Evolutionary conservation across 2,329 filamentous ascomycete genomes (phyloP).

Genomic region (Penicillium griseofulvum): DNA sequence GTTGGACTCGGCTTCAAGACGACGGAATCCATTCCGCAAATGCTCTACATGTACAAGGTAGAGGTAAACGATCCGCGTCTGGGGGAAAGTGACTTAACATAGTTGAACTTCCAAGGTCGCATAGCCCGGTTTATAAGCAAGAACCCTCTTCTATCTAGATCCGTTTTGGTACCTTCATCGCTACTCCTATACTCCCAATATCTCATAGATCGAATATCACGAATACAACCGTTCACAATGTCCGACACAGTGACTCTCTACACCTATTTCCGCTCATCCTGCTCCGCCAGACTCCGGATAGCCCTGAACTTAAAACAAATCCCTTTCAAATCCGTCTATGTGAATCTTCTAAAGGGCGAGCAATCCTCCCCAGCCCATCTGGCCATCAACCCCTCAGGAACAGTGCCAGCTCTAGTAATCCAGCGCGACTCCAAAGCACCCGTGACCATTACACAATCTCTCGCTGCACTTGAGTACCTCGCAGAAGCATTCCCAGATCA

Average conservation of each 20-base stretch:
- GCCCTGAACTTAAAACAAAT: conserved; percentile 57
- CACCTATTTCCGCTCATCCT: conserved; percentile 63
- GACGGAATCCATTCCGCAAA: conserved; percentile 4
- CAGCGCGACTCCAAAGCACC: conserved; percentile 21
- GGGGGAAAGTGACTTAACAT: neutral
- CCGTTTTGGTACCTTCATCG: neutral
- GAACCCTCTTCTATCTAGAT: neutral
- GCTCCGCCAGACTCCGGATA: conserved; percentile 61
- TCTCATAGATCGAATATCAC: neutral
- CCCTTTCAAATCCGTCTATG: conserved; percentile 45
- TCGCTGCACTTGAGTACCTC: conserved; percentile 62
- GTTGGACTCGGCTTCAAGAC: neutral
- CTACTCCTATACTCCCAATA: neutral
- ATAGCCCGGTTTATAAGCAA: neutral
- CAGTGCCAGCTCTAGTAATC: conserved; percentile 55
- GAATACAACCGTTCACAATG: conserved; percentile 16
- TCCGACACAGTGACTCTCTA: conserved; percentile 45
- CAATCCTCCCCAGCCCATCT: conserved; percentile 49
- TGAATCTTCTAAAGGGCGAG: conserved; percentile 57
- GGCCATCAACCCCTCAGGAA: conserved; percentile 53
- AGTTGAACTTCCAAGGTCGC: neutral
- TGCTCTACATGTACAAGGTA: neutral
- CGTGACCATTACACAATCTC: conserved; percentile 54
- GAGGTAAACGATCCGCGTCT: neutral
- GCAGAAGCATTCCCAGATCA: conserved; percentile 55